Conservation (phyloP, 2,329 filamentous ascomycete species). For the Penicillium rolfsii region DNA sequence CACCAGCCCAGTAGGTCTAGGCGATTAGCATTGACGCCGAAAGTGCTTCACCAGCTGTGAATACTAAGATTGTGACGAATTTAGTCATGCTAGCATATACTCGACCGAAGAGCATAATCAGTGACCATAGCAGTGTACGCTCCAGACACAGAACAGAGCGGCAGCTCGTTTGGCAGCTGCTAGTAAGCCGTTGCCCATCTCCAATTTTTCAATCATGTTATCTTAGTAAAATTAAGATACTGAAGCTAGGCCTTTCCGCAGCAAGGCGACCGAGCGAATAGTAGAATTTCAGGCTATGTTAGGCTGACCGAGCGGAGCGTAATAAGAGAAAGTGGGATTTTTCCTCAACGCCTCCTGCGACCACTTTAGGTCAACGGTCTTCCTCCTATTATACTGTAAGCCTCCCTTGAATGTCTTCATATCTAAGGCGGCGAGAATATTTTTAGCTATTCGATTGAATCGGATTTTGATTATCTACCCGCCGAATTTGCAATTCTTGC, state of each 20-base stretch:
- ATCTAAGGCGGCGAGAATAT: no score
- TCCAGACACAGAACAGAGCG: slow-evolving; percentile 31
- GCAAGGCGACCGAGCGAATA: slow-evolving; percentile 57
- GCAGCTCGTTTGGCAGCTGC: slow-evolving; percentile 35
- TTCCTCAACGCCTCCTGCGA: no score
- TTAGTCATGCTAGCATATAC: slow-evolving; percentile 41
- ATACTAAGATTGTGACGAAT: slow-evolving; percentile 39
- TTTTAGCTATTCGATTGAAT: no score
- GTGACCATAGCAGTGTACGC: slow-evolving; percentile 40
- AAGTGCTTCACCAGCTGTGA: slow-evolving; percentile 42
- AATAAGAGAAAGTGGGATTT: no score
- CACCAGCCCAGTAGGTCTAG: slow-evolving; percentile 50
- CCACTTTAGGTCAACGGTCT: no score
- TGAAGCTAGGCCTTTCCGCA: slow-evolving; percentile 60
- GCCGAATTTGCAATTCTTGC: no score
- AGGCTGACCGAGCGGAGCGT: no score
- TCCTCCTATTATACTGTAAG: no score
- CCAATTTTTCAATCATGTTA: slow-evolving; percentile 53
- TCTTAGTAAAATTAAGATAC: slow-evolving; percentile 58
- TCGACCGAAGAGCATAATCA: slow-evolving; percentile 37
- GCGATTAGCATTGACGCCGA: slow-evolving; percentile 45
- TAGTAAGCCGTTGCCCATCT: slow-evolving; percentile 35
- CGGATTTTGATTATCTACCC: no score
- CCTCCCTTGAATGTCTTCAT: no score
- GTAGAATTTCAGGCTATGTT: no score